A percentile compares a stretch with the other conserved stretches of the same genome.
These are phyloP conservation scores for Madurella fahalii DNA, from an alignment of 2,329 filamentous ascomycete species.

Conservation along the genomic window DNA sequence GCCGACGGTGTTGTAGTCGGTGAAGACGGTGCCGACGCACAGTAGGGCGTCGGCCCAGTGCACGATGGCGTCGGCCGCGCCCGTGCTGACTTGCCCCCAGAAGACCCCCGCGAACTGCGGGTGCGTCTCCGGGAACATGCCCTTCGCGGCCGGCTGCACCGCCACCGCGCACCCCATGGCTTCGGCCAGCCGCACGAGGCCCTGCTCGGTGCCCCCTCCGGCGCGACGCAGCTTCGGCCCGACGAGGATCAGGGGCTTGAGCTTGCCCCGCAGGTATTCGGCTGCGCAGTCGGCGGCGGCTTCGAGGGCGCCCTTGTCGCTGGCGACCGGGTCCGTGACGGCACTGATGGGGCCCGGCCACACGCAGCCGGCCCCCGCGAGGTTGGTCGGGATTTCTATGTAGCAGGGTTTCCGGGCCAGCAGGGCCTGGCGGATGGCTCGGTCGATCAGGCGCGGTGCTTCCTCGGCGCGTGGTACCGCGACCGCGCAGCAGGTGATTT, in stretches of 20 bases:
- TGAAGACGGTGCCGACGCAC: constrained; percentile 28
- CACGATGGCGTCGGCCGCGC: constrained; percentile 26
- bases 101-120: constrained; percentile 28
- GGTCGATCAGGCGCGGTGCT: constrained; percentile 28
- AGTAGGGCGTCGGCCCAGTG: constrained; percentile 29
- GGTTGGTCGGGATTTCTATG: constrained; percentile 30
- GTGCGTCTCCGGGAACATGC: constrained; percentile 30
- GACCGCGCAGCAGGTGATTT: constrained; percentile 31
- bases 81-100: constrained; percentile 28
- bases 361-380: constrained; percentile 26
- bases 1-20: constrained; percentile 29
- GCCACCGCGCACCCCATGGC: constrained; percentile 29
- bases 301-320: constrained; percentile 22
- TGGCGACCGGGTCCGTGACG: constrained; percentile 22
- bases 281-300: constrained; percentile 25
- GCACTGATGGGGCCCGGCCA: constrained; percentile 28
- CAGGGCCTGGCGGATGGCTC: constrained; percentile 26
- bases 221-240: constrained; percentile 25
- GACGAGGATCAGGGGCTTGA: constrained; percentile 28
- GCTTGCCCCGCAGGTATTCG: constrained; percentile 25
- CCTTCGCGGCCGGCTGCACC: constrained; percentile 30
- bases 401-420: constrained; percentile 27
- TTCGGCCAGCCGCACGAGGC: constrained; percentile 25
- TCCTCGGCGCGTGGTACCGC: constrained; percentile 26
- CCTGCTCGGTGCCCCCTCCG: constrained; percentile 18